Evolutionary conservation across 2,329 filamentous ascomycete species (phyloP).

Genomic region (Claviceps purpurea): DNA sequence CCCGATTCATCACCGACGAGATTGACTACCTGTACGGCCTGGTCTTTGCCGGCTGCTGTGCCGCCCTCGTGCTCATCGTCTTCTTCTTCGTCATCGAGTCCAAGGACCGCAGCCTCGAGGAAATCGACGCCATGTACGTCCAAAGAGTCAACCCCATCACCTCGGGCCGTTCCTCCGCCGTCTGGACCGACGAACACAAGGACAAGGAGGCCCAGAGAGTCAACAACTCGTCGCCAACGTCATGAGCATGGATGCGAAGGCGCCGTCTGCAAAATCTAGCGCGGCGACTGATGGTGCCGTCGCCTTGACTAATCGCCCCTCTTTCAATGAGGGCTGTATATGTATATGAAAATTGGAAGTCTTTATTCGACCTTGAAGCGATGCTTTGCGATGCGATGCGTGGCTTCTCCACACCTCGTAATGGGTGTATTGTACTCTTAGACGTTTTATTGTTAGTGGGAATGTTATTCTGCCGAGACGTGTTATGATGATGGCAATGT

Average conservation of each 20-base stretch:
- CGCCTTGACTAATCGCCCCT: no score
- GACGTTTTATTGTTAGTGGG: no score
- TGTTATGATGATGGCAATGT: no score
- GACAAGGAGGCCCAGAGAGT: conserved; percentile 2
- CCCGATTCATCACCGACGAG: conserved; percentile 56
- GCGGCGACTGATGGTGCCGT: no score
- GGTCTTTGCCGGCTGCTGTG: conserved; percentile 56
- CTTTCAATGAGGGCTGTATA: no score
- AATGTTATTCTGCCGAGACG: no score
- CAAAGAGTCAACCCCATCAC: conserved; percentile 34
- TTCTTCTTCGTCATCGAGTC: conserved; percentile 68
- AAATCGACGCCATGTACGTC: conserved; percentile 66
- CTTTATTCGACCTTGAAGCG: no score
- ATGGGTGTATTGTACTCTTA: no score
- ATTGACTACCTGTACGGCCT: conserved; percentile 61
- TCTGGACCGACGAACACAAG: conserved; percentile 11
- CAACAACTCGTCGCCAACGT: neutral
- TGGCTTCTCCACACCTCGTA: no score
- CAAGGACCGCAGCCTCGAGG: conserved; percentile 58
- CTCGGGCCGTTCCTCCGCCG: conserved; percentile 15
- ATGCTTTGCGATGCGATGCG: no score
- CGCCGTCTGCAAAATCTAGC: no score
- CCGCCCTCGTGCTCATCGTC: conserved; percentile 48
- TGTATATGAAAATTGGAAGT: no score
- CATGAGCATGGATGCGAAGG: neutral